Percentiles rank a stretch among this genome's conserved stretches.
Conservation (phyloP, 2,329 filamentous ascomycete species). For the Fonsecaea monophora region DNA sequence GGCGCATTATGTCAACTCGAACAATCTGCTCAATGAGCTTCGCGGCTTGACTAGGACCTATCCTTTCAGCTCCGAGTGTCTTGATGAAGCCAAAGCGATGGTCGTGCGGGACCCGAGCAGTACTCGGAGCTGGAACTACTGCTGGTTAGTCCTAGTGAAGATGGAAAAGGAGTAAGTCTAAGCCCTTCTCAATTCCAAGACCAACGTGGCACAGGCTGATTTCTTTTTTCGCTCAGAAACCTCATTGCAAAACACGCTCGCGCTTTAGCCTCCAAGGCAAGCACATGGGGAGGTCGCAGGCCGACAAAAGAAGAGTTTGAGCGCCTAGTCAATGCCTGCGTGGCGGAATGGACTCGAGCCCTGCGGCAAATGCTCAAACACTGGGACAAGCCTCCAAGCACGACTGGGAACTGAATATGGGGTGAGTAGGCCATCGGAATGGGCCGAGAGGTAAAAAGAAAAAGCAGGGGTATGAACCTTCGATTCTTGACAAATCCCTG, state of each 20-base stretch:
- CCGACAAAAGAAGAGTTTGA: conserved; percentile 64
- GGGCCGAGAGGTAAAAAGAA: conserved; percentile 22
- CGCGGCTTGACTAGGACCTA: conserved; percentile 70
- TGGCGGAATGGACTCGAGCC: conserved; percentile 71
- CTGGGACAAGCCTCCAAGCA: conserved; percentile 67
- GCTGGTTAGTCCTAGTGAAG: conserved; percentile 73
- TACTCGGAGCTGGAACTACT: conserved; percentile 76
- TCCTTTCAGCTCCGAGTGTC: conserved; percentile 69
- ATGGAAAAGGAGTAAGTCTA: conserved; percentile 67
- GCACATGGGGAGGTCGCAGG: conserved; percentile 71
- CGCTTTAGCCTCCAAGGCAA: conserved; percentile 65
- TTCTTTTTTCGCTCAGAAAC: conserved; percentile 51
- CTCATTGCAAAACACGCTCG: conserved; percentile 68
- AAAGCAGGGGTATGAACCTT: conserved; percentile 9
- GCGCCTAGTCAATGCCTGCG: conserved; percentile 68
- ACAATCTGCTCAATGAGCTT: conserved; percentile 74
- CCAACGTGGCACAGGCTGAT: background rate
- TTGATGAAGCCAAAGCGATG: conserved; percentile 69
- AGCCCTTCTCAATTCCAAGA: conserved; percentile 2
- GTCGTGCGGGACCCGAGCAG: conserved; percentile 70
- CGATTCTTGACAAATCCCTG: conserved; percentile 4
- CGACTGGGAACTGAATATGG: conserved; percentile 40
- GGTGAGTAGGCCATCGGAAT: conserved; percentile 1
- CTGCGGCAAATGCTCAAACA: conserved; percentile 71
- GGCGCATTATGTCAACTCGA: conserved; percentile 73